Evolutionary conservation across 371 early-diverging fungal genomes (phyloP).

Genomic region (Coemansia linderi): DNA sequence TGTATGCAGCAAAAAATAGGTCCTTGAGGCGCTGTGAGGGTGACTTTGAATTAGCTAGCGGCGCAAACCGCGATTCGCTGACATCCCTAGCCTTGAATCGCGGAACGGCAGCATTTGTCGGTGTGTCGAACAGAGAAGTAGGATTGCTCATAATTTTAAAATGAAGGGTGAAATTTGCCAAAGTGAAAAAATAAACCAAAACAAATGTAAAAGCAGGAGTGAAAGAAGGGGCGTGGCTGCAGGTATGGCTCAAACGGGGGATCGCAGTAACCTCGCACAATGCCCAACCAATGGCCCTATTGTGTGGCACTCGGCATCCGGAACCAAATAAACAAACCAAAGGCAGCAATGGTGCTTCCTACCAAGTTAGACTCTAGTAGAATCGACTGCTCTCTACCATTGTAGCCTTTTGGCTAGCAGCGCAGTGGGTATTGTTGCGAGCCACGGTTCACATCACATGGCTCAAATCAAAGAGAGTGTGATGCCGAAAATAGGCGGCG

Average conservation of each 20-base stretch:
- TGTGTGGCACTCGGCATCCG: not conserved
- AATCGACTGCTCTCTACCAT: too few species aligned
- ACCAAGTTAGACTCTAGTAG: too few species aligned
- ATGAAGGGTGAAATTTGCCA: not conserved
- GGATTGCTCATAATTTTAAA: conserved; percentile 17
- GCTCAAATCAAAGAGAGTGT: too few species aligned
- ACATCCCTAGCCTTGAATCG: conserved; percentile 21
- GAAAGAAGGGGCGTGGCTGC: not conserved
- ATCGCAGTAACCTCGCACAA: not conserved
- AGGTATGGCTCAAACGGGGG: not conserved
- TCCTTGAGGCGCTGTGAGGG: conserved; percentile 49
- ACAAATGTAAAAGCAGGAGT: not conserved
- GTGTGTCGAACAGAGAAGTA: conserved; percentile 31
- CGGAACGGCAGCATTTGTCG: conserved; percentile 25
- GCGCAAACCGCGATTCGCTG: not conserved
- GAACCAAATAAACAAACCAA: not conserved
- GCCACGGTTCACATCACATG: too few species aligned
- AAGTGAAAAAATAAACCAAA: not conserved
- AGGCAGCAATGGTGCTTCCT: not conserved
- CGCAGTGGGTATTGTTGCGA: too few species aligned
- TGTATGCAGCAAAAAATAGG: conserved; percentile 49
- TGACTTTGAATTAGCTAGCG: conserved; percentile 17
- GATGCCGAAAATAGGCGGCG: too few species aligned
- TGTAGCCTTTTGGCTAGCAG: too few species aligned
- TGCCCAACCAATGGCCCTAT: not conserved